Evolutionary conservation across 306 rosid genomes (phyloP).

Genomic region (Casuarina glauca): DNA sequence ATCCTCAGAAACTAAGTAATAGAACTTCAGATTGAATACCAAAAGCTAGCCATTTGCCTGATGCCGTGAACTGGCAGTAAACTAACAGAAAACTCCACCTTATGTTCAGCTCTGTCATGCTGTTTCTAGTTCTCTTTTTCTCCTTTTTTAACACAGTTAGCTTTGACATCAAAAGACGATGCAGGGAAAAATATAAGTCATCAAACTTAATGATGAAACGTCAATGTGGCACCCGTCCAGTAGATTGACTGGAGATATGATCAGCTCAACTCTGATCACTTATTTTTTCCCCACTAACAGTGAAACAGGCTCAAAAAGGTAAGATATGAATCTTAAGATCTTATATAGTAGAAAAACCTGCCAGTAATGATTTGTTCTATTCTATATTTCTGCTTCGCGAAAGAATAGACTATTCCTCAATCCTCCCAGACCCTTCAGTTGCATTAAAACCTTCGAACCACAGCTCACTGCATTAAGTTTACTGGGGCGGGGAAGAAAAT

Average conservation of each 20-base stretch:
- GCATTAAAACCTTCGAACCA: background rate
- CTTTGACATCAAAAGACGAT: background rate
- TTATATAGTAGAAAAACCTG: background rate
- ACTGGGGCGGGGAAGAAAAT: background rate
- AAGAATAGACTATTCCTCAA: background rate
- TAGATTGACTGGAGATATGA: background rate
- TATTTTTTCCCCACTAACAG: background rate
- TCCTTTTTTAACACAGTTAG: background rate
- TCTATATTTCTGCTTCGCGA: background rate
- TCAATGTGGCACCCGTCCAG: background rate
- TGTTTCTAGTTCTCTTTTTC: no score
- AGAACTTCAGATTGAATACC: background rate
- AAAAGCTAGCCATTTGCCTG: background rate
- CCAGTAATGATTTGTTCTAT: background rate
- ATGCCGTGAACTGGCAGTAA: background rate
- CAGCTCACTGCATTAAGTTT: background rate
- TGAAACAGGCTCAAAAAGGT: background rate
- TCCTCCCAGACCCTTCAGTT: background rate
- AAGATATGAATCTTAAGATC: background rate
- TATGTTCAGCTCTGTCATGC: background rate
- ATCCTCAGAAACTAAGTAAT: background rate
- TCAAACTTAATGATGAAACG: background rate
- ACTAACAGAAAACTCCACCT: background rate
- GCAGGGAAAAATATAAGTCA: background rate
- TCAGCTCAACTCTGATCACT: background rate